Percentiles rank a stretch among this genome's conserved stretches.
These are phyloP conservation scores for Yamadazyma spencermartinsiae DNA, from an alignment of 1,139 yeast genomes.

Conservation along the genomic window DNA sequence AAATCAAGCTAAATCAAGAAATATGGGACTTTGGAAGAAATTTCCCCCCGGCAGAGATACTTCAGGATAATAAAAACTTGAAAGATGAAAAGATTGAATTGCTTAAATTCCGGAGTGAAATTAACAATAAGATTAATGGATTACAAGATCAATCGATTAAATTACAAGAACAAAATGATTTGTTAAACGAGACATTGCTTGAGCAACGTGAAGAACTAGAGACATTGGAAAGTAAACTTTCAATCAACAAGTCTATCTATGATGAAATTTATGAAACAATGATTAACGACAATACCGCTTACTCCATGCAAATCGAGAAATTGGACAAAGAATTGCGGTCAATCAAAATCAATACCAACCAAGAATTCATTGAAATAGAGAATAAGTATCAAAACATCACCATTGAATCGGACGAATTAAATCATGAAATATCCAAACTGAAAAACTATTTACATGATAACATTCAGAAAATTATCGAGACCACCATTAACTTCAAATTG, in stretches of 20 bases:
- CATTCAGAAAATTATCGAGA: conserved; percentile 57
- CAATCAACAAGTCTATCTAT: conserved; percentile 52
- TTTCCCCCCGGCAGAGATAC: conserved; percentile 30
- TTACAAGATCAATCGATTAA: conserved; percentile 61
- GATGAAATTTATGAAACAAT: conserved; percentile 61
- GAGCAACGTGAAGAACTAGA: conserved; percentile 63
- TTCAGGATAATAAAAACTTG: conserved; percentile 28
- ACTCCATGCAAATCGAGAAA: conserved; percentile 66
- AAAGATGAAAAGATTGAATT: conserved; percentile 43
- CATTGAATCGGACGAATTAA: conserved; percentile 54
- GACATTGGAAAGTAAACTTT: conserved; percentile 55
- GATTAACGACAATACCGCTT: conserved; percentile 53
- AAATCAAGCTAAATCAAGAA: conserved; percentile 30
- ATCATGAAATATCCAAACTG: conserved; percentile 47
- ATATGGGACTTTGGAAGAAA: conserved; percentile 19
- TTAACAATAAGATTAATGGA: conserved; percentile 49
- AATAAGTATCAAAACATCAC: conserved; percentile 56
- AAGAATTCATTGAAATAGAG: conserved; percentile 56
- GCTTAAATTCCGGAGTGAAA: conserved; percentile 46
- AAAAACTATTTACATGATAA: conserved; percentile 53
- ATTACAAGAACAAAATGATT: conserved; percentile 62
- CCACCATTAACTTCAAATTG: conserved; percentile 62
- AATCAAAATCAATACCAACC: conserved; percentile 52
- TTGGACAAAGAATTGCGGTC: conserved; percentile 61
- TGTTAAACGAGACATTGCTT: conserved; percentile 50